Conservation (phyloP, 495 filamentous ascomycete genomes). For the Penicillium subrubescens region DNA sequence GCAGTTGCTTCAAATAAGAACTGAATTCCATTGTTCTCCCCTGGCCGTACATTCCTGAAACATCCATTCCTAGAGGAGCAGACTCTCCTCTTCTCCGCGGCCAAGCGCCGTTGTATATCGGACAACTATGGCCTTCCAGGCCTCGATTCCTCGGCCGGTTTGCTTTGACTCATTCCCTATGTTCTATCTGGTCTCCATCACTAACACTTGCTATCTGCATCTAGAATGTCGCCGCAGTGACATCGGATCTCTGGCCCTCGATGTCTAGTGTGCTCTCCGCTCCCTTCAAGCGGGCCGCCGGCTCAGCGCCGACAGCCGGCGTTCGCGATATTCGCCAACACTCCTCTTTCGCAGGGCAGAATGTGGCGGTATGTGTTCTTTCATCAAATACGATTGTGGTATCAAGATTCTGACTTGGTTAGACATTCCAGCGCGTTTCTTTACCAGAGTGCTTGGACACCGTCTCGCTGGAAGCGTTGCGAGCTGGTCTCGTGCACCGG, state of each 20-base stretch:
- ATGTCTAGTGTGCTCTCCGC: constrained; percentile 43
- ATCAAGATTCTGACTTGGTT: constrained; percentile 7
- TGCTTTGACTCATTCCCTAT: constrained; percentile 11
- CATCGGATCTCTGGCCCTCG: constrained; percentile 48
- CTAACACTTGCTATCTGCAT: constrained; percentile 16
- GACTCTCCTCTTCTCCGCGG: constrained; percentile 32
- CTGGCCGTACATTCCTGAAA: neutral
- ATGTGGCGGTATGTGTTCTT: constrained; percentile 23
- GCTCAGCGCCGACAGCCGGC: constrained; percentile 18
- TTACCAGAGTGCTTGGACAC: constrained; percentile 36
- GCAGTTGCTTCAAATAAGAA: constrained; percentile 21
- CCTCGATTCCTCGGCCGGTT: constrained; percentile 44
- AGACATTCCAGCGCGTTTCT: constrained; percentile 16
- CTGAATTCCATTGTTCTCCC: constrained; percentile 17
- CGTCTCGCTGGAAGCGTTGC: constrained; percentile 32
- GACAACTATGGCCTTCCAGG: constrained; percentile 55
- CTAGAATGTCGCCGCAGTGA: constrained; percentile 42
- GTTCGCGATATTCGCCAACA: constrained; percentile 26
- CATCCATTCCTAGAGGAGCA: constrained; percentile 19
- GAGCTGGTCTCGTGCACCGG: constrained; percentile 18
- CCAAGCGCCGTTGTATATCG: constrained; percentile 43
- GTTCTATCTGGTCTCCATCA: neutral
- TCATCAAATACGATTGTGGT: neutral
- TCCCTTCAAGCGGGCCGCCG: constrained; percentile 38
- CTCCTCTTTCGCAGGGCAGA: constrained; percentile 16